Conservation (phyloP, 331 rosid genomes). For the Pyrus hybrid region DNA sequence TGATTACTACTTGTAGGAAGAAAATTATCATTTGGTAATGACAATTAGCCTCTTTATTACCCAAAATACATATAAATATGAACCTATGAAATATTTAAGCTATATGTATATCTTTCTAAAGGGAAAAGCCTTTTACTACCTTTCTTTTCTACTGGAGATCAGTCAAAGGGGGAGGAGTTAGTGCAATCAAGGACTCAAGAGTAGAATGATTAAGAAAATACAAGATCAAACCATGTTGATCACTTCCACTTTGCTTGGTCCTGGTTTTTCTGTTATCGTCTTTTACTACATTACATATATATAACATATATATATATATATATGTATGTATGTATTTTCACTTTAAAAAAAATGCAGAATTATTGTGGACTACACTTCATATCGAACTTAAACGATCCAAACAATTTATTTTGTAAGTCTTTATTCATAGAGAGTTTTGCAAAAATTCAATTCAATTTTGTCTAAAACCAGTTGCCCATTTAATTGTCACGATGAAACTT, state of each 20-base stretch:
- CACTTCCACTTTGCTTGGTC: constrained; percentile 25
- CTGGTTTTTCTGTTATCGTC: not conserved
- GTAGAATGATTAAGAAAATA: constrained; percentile 14
- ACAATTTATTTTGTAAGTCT: no score
- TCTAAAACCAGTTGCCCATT: no score
- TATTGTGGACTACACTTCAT: no score
- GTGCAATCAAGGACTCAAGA: constrained; percentile 8
- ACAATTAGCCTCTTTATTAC: constrained; percentile 3
- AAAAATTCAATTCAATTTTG: no score
- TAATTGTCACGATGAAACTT: no score
- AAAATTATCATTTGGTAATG: not conserved
- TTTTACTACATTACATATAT: no score
- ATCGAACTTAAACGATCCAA: no score
- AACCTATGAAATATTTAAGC: no score
- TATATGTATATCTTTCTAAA: not conserved
- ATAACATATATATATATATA: no score
- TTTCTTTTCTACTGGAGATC: constrained; percentile 22
- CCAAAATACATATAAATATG: not conserved
- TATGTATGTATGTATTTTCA: no score
- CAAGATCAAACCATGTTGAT: not conserved
- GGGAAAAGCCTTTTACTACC: not conserved
- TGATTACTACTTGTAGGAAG: constrained; percentile 16
- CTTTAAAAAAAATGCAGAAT: no score
- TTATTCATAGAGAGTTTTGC: no score
- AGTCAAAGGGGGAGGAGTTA: constrained; percentile 20